Conservation (phyloP, 169 alveolate genomes). For the Condylostoma magnum region DNA sequence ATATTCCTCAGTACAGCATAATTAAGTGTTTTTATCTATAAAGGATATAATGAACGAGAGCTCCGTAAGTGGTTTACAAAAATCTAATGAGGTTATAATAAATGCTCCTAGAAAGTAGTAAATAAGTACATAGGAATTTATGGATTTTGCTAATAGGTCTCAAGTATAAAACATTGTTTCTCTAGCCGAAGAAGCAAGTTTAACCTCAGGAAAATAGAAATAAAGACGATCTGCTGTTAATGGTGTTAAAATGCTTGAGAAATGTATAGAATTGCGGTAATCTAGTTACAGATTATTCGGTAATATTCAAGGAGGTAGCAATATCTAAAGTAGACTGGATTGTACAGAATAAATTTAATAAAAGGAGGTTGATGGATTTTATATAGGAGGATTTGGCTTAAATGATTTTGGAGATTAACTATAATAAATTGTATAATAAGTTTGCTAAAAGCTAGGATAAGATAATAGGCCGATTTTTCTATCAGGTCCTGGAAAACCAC, state of each 20-base stretch:
- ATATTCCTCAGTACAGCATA: background rate
- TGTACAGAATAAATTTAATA: slow-evolving; percentile 13
- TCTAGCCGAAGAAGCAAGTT: slow-evolving; percentile 16
- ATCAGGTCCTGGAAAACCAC: slow-evolving; percentile 21
- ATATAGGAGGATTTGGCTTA: slow-evolving; percentile 3
- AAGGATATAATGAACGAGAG: background rate
- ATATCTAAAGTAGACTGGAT: background rate
- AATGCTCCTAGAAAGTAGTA: background rate
- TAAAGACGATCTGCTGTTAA: background rate
- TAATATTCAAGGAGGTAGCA: slow-evolving; percentile 25
- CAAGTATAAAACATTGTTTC: background rate
- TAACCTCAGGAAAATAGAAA: background rate
- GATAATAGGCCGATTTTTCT: background rate
- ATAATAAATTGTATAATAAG: background rate
- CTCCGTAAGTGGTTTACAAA: background rate
- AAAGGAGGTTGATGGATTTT: slow-evolving; percentile 12
- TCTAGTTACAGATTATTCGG: background rate
- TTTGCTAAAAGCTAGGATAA: background rate
- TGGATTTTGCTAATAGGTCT: slow-evolving; percentile 1
- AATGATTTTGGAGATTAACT: slow-evolving; percentile 13
- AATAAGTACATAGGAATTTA: background rate
- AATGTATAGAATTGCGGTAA: background rate
- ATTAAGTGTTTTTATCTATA: background rate
- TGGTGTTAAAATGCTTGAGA: background rate
- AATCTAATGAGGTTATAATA: background rate